Evolutionary conservation across 2,329 filamentous ascomycete genomes (phyloP).

Genomic region (Aspergillus texensis): DNA sequence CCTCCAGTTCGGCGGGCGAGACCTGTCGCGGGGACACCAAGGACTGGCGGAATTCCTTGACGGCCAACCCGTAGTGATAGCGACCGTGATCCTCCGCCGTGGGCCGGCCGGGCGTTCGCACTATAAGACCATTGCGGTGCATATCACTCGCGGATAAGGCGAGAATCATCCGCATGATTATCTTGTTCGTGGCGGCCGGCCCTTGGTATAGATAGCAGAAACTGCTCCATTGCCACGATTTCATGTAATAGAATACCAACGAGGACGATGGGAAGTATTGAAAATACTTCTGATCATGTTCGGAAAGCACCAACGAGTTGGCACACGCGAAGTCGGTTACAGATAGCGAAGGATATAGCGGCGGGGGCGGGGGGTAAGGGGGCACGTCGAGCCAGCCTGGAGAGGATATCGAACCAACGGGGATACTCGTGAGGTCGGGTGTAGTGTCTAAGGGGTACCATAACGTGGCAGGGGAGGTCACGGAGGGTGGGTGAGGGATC

Average conservation of each 20-base stretch:
- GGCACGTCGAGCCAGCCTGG: constrained; percentile 20
- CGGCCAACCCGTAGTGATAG: constrained; percentile 39
- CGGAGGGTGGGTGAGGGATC: constrained; percentile 9
- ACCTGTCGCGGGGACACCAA: constrained; percentile 33
- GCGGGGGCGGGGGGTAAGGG: constrained; percentile 21
- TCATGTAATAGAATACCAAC: constrained; percentile 40
- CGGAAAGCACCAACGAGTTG: constrained; percentile 38
- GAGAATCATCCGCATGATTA: constrained; percentile 46
- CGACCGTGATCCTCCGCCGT: constrained; percentile 35
- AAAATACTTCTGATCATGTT: constrained; percentile 39
- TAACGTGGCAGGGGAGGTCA: constrained; percentile 11
- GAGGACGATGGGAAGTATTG: constrained; percentile 39
- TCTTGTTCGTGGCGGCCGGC: constrained; percentile 36
- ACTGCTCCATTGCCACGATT: constrained; percentile 42
- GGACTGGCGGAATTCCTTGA: constrained; percentile 40
- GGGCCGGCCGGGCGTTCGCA: constrained; percentile 28
- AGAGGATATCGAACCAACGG: constrained; percentile 19
- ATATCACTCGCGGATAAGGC: constrained; percentile 41
- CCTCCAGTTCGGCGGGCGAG: constrained; percentile 35
- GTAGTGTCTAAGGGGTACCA: constrained; percentile 5
- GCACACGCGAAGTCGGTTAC: constrained; percentile 27
- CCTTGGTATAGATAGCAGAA: constrained; percentile 41
- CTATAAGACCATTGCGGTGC: constrained; percentile 34
- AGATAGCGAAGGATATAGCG: constrained; percentile 30
- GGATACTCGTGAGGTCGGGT: constrained; percentile 20